Conservation (phyloP, 768 basidiomycete genomes). For the Goffeauzyma gilvescens region DNA sequence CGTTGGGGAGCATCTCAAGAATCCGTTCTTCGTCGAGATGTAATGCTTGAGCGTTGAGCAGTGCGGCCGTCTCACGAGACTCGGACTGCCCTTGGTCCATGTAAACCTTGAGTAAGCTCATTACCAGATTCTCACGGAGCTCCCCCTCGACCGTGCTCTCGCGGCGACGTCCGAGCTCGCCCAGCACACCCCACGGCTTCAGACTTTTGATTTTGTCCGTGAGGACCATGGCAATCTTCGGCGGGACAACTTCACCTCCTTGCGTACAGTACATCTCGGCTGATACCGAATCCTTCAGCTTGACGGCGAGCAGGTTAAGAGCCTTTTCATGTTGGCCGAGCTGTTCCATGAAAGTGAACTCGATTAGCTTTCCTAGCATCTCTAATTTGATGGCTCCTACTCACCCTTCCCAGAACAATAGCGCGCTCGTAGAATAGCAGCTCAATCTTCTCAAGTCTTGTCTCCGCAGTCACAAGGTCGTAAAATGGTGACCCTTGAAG, state of each 20-base stretch:
- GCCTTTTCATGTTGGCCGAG: conserved; percentile 45
- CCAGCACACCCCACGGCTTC: conserved; percentile 41
- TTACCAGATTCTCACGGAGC: conserved; percentile 44
- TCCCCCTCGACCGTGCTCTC: conserved; percentile 36
- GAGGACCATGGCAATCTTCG: conserved; percentile 40
- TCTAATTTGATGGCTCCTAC: conserved; percentile 3
- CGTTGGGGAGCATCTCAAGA: conserved; percentile 43
- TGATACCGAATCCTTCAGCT: conserved; percentile 51
- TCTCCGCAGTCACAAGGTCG: conserved; percentile 39
- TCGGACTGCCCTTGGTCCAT: conserved; percentile 51
- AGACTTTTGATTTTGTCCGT: conserved; percentile 38
- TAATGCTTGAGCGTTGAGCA: conserved; percentile 62
- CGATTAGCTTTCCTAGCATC: background rate
- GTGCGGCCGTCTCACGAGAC: conserved; percentile 39
- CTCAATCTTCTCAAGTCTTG: conserved; percentile 39
- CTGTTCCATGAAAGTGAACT: conserved; percentile 24
- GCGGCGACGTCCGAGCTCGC: conserved; percentile 27
- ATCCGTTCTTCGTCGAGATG: conserved; percentile 59
- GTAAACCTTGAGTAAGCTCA: conserved; percentile 59
- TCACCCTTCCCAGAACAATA: conserved; percentile 59
- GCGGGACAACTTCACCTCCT: conserved; percentile 53
- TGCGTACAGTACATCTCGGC: conserved; percentile 74
- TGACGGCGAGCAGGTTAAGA: conserved; percentile 47
- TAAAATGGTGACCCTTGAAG: conserved; percentile 58
- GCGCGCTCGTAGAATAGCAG: conserved; percentile 55